Conservation (phyloP, 768 basidiomycete species). For the Mycena kentingensis region DNA sequence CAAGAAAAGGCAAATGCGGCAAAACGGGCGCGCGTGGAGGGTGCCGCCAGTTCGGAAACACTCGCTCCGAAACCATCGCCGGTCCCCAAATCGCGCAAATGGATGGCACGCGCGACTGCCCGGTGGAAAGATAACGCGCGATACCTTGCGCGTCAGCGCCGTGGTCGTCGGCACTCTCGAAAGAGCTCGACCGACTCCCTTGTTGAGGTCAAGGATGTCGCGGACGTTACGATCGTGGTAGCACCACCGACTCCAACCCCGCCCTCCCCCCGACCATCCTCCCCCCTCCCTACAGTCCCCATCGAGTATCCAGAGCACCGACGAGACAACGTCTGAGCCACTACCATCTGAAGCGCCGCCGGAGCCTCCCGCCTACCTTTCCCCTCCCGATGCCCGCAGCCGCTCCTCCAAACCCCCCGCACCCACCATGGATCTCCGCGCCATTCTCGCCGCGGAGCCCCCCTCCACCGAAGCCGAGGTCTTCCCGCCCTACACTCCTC, state of each 20-base stretch:
- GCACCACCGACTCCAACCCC: conserved; percentile 18
- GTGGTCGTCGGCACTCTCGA: conserved; percentile 40
- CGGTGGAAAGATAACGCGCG: conserved; percentile 70
- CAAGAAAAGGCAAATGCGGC: conserved; percentile 52
- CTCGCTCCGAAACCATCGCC: conserved; percentile 39
- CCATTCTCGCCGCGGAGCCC: background rate
- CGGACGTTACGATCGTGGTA: conserved; percentile 4
- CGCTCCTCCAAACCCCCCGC: background rate
- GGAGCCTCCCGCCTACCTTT: background rate
- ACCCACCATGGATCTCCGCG: background rate
- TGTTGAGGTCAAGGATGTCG: conserved; percentile 23
- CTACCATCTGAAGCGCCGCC: background rate
- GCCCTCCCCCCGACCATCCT: no score
- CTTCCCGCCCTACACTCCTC: conserved; percentile 2
- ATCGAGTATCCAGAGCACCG: background rate
- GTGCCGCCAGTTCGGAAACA: conserved; percentile 31
- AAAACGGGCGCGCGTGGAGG: background rate
- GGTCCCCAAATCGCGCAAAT: conserved; percentile 48
- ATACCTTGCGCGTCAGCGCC: conserved; percentile 60
- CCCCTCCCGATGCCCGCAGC: background rate
- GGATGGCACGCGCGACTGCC: conserved; percentile 64
- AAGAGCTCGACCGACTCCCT: conserved; percentile 30
- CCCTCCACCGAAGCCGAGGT: background rate
- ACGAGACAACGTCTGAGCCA: background rate
- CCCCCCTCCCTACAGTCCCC: no score